Percentiles rank a stretch among this genome's conserved stretches.
These are phyloP conservation scores for Penicillium lividum DNA, from an alignment of 495 filamentous ascomycete genomes.

Conservation along the genomic window DNA sequence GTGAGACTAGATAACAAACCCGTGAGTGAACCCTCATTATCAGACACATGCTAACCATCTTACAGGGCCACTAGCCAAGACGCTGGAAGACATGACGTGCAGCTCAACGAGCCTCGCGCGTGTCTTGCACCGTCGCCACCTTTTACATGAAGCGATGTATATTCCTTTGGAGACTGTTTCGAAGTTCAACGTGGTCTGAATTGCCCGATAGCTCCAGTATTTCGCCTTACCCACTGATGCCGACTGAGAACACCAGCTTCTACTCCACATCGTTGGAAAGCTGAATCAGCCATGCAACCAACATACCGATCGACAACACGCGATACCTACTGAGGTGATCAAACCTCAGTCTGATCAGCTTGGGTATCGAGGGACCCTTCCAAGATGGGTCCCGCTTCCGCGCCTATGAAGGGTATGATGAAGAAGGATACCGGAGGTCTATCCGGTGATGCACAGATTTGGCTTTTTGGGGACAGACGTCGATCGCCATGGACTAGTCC, in stretches of 20 bases:
- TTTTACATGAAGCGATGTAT: neutral
- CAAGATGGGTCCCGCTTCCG: neutral
- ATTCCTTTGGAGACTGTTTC: no score
- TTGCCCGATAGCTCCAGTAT: no score
- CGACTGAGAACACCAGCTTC: neutral
- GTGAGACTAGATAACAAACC: neutral
- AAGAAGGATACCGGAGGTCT: neutral
- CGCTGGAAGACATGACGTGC: neutral
- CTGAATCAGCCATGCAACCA: neutral
- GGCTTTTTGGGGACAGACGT: neutral
- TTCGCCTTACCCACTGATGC: no score
- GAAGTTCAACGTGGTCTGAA: no score
- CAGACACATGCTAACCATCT: constrained; percentile 4
- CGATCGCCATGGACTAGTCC: neutral
- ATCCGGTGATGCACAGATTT: neutral
- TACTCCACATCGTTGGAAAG: neutral
- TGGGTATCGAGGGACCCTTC: neutral
- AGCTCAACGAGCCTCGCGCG: neutral
- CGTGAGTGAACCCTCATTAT: constrained; percentile 2
- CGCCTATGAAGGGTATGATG: neutral
- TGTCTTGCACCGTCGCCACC: neutral
- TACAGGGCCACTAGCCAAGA: constrained; percentile 1
- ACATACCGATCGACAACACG: neutral
- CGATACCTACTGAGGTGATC: neutral
- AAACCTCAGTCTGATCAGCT: neutral